Percentiles rank a stretch among this genome's conserved stretches.
Conservation (phyloP, 306 rosid species). For the Fragaria vesca region DNA sequence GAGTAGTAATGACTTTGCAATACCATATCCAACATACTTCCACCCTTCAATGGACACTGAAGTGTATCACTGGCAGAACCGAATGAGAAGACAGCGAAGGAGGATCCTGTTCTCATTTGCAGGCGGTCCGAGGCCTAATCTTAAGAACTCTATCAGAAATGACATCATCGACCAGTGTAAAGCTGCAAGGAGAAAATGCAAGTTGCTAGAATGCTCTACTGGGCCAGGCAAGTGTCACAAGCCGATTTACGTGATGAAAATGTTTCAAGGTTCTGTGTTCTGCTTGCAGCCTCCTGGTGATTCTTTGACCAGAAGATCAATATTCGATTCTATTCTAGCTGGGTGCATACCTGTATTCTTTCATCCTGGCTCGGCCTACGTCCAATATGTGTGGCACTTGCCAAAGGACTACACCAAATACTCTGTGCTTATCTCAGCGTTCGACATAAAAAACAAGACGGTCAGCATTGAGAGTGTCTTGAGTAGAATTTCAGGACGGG, state of each 20-base stretch:
- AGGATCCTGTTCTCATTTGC: constrained; percentile 40
- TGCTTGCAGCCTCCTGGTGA: constrained; percentile 56
- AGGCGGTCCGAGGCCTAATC: constrained; percentile 42
- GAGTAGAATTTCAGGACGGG: constrained; percentile 20
- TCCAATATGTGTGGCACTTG: constrained; percentile 47
- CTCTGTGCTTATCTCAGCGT: constrained; percentile 31
- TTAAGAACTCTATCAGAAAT: constrained; percentile 33
- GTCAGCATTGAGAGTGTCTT: constrained; percentile 33
- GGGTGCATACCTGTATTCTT: constrained; percentile 56
- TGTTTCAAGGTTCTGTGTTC: constrained; percentile 44
- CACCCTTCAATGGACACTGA: constrained; percentile 43
- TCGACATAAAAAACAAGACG: constrained; percentile 21
- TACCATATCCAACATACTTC: constrained; percentile 55
- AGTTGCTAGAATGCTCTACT: constrained; percentile 31
- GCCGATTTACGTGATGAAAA: constrained; percentile 42
- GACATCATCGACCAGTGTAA: constrained; percentile 44
- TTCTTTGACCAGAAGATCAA: constrained; percentile 44
- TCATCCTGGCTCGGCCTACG: constrained; percentile 48
- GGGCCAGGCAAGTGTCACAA: constrained; percentile 39
- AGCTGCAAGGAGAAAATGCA: constrained; percentile 33
- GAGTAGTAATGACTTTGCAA: constrained; percentile 43
- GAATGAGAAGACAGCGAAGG: constrained; percentile 37
- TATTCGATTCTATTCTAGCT: constrained; percentile 46
- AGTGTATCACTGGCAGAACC: constrained; percentile 39
- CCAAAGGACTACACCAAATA: constrained; percentile 35